Conservation (phyloP, 2,329 filamentous ascomycete genomes). For the Colletotrichum sp. region DNA sequence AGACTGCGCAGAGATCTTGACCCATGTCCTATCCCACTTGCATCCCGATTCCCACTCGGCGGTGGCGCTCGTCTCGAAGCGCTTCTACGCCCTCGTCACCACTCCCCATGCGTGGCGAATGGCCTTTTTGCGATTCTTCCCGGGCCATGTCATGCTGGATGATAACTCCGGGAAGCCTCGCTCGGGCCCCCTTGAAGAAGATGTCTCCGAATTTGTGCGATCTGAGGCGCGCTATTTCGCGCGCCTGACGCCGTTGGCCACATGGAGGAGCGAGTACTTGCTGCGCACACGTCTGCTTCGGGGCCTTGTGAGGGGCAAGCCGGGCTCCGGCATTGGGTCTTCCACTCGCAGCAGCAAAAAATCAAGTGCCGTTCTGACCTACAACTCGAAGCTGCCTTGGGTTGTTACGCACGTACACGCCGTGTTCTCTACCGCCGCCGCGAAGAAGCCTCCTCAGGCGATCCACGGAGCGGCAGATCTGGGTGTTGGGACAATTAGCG, state of each 20-base stretch:
- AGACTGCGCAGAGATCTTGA: constrained; percentile 76
- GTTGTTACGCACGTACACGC: constrained; percentile 82
- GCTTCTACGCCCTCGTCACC: constrained; percentile 86
- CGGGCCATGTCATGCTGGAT: constrained; percentile 67
- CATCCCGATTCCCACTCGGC: constrained; percentile 83
- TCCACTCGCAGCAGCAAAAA: constrained; percentile 63
- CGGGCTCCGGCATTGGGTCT: constrained; percentile 62
- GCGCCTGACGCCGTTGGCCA: constrained; percentile 81
- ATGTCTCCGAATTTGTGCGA: constrained; percentile 60
- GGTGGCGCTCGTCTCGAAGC: constrained; percentile 84
- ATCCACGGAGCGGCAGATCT: constrained; percentile 84
- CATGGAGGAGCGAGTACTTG: constrained; percentile 96
- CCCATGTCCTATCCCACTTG: constrained; percentile 88
- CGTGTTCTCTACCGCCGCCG: constrained; percentile 60
- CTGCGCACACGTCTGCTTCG: constrained; percentile 83
- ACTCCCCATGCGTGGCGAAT: constrained; percentile 93
- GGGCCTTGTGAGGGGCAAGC: constrained; percentile 82
- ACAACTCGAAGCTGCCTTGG: constrained; percentile 82
- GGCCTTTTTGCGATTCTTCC: constrained; percentile 90
- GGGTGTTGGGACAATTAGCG: constrained; percentile 79
- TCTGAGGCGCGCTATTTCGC: constrained; percentile 82
- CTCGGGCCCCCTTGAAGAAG: constrained; percentile 44
- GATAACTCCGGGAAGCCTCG: constrained; percentile 38
- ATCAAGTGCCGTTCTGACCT: constrained; percentile 78
- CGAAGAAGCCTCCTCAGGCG: constrained; percentile 77